phyloP scores from a whole-genome alignment of 495 filamentous ascomycete genomes.

The Beverwykella pulmonaria region DNA sequence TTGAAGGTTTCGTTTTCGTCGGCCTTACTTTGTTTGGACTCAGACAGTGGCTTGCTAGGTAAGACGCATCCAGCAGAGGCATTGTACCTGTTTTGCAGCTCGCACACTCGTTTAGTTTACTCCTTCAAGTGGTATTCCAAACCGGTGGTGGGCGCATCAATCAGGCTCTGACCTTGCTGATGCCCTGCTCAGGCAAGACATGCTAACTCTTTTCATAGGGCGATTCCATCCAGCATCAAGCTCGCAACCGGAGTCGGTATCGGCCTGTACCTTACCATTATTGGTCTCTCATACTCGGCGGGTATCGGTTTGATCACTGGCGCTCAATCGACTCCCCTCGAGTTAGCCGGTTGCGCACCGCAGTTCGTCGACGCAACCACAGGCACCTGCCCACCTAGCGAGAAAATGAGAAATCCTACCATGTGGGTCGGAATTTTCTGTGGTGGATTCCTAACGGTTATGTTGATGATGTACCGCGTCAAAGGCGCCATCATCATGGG shows the following conservation, averaged over 20 bases:
- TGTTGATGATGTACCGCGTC: conserved; percentile 80
- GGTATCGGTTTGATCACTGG: conserved; percentile 76
- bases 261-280: conserved; percentile 77
- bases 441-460: conserved; percentile 72
- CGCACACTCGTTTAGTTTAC: too few relatives aligned
- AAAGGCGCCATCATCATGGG: conserved; percentile 81
- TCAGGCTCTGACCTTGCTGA: too few relatives aligned
- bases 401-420: conserved; percentile 74
- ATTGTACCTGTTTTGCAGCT: background rate
- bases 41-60: conserved; percentile 71
- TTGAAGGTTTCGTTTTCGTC: conserved; percentile 34
- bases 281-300: conserved; percentile 76
- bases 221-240: conserved; percentile 77
- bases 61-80: background rate
- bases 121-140: too few relatives aligned
- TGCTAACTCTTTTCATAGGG: conserved; percentile 44
- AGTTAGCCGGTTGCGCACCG: conserved; percentile 67
- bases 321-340: conserved; percentile 59
- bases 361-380: conserved; percentile 35
- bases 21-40: conserved; percentile 66
- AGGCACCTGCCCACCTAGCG: conserved; percentile 56
- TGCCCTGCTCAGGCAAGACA: background rate
- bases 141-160: too few relatives aligned
- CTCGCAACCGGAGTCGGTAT: conserved; percentile 82
- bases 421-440: conserved; percentile 83